These are phyloP conservation scores for Alternaria ventricosa DNA, from an alignment of 2,329 filamentous ascomycete genomes.

Conservation along the genomic window DNA sequence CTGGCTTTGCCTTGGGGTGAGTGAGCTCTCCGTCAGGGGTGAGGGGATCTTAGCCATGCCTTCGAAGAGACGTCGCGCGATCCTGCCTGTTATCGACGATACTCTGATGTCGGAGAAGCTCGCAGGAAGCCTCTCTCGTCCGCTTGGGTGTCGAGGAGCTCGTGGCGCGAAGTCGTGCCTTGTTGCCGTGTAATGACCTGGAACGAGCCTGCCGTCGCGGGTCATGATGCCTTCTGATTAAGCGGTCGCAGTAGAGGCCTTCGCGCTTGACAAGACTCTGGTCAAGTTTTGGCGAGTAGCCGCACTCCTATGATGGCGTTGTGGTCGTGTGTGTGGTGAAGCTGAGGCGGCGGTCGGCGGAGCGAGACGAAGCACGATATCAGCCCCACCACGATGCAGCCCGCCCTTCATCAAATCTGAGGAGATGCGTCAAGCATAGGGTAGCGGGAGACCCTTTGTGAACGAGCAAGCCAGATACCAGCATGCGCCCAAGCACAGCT, in stretches of 20 bases:
- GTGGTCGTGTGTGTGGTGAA: neutral
- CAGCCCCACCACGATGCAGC: neutral
- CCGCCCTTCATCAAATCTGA: neutral
- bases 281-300: neutral
- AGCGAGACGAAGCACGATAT: neutral
- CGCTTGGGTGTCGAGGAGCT: neutral
- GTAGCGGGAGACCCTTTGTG: accelerated
- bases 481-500: neutral
- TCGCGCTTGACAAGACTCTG: neutral
- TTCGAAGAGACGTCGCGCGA: neutral
- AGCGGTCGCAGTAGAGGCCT: too few species aligned
- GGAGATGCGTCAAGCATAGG: neutral
- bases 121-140: neutral
- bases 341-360: neutral
- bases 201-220: neutral
- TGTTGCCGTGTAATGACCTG: neutral
- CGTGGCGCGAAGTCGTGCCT: neutral
- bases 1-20: neutral
- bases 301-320: neutral
- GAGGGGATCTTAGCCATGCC: neutral
- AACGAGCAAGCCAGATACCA: accelerated
- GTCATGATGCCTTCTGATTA: neutral
- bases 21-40: neutral
- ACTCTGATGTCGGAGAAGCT: neutral
- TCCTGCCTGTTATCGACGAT: neutral